Conservation (phyloP, 768 basidiomycete genomes). For the Rhizopogon roseolus region DNA sequence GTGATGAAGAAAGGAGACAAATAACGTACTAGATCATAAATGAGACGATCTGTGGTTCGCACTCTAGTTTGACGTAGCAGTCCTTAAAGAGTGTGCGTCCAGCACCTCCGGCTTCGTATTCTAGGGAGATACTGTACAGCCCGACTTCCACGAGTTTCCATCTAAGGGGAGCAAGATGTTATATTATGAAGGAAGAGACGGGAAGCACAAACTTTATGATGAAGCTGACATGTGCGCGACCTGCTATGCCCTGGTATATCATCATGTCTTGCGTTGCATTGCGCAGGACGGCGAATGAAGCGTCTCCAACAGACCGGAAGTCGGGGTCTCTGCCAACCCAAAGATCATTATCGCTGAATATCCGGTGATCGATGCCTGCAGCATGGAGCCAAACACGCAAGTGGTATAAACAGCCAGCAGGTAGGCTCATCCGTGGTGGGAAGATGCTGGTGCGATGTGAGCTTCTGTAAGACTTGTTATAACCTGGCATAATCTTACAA, state of each 20-base stretch:
- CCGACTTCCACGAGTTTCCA: constrained; percentile 43
- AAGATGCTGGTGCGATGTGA: constrained; percentile 37
- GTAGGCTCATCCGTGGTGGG: constrained; percentile 53
- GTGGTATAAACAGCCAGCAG: constrained; percentile 48
- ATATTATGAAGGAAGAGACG: background rate
- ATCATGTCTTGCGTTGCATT: constrained; percentile 38
- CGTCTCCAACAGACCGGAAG: constrained; percentile 52
- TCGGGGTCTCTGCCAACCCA: constrained; percentile 68
- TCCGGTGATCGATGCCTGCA: constrained; percentile 52
- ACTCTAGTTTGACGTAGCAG: constrained; percentile 46
- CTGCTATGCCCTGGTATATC: constrained; percentile 52
- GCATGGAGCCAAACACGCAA: constrained; percentile 63
- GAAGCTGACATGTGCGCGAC: constrained; percentile 53
- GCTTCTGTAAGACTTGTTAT: background rate
- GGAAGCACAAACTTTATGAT: constrained; percentile 39
- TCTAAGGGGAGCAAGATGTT: constrained; percentile 23
- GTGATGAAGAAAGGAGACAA: background rate
- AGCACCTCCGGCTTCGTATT: constrained; percentile 62
- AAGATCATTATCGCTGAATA: constrained; percentile 60
- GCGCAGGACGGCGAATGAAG: constrained; percentile 49
- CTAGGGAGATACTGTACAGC: constrained; percentile 51
- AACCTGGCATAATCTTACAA: constrained; percentile 39
- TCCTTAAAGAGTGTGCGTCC: constrained; percentile 52
- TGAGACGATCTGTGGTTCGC: constrained; percentile 45
- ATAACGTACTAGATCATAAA: constrained; percentile 58